Percentiles rank a stretch among this genome's conserved stretches.
phyloP scores from a whole-genome alignment of 208 protist species.

The Acanthamoeba rhysodes region DNA sequence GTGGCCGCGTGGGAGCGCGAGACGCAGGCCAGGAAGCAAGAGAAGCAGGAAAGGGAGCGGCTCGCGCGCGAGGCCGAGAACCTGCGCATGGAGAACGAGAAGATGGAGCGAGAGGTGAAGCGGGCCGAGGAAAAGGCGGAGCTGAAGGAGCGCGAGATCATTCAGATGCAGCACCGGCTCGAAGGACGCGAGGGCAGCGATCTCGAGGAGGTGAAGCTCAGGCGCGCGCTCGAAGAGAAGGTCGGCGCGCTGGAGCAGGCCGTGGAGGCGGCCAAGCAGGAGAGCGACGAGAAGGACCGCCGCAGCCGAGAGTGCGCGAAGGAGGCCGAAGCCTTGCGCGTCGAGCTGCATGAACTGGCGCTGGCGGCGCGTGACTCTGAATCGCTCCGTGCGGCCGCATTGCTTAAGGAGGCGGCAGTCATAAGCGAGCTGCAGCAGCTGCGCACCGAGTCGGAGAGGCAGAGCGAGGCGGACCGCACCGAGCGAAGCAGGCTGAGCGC shows the following conservation, averaged over 20 bases:
- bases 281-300: background rate
- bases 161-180: slow-evolving; percentile 22
- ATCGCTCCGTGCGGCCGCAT: background rate
- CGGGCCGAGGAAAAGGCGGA: slow-evolving; percentile 32
- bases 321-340: background rate
- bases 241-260: background rate
- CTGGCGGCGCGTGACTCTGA: background rate
- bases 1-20: background rate
- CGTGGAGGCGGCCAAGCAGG: background rate
- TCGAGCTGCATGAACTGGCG: background rate
- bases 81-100: slow-evolving; percentile 31
- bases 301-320: background rate
- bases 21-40: background rate
- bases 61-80: background rate
- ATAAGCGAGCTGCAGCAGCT: background rate
- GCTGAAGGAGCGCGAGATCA: slow-evolving; percentile 63
- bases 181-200: slow-evolving; percentile 27
- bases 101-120: slow-evolving; percentile 44
- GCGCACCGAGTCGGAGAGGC: background rate
- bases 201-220: slow-evolving; percentile 32
- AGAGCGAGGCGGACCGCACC: background rate
- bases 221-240: slow-evolving; percentile 18
- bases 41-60: slow-evolving; percentile 17
- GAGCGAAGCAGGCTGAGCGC: background rate
- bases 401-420: background rate